These are phyloP conservation scores for Kodamaea sagamina DNA, from an alignment of 805 yeast genomes.

Conservation along the genomic window DNA sequence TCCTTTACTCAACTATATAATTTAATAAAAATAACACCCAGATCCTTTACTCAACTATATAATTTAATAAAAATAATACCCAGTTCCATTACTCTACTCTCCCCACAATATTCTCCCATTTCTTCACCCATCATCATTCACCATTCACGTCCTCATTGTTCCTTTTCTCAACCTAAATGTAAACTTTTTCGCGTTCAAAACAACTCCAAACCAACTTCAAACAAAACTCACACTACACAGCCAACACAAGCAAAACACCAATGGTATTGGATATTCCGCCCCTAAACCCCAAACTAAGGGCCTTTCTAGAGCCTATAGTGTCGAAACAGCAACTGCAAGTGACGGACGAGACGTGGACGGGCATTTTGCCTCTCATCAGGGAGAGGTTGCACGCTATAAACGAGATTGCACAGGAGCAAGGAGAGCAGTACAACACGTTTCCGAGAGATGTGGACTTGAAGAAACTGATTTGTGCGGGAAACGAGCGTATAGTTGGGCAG, in stretches of 20 bases:
- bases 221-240: background rate
- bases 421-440: slow-evolving; percentile 7
- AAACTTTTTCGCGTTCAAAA: slow-evolving; percentile 3
- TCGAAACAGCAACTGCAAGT: slow-evolving; percentile 1
- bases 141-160: no score
- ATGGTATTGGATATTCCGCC: slow-evolving; percentile 8
- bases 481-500: slow-evolving; percentile 37
- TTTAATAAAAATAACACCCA: no score
- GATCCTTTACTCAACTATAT: no score
- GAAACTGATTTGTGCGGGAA: slow-evolving; percentile 9
- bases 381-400: background rate
- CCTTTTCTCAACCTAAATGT: background rate
- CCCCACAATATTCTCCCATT: no score
- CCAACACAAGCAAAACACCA: background rate
- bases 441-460: slow-evolving; percentile 14
- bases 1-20: no score
- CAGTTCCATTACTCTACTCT: no score
- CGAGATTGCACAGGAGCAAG: slow-evolving; percentile 2
- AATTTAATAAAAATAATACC: no score
- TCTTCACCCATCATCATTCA: no score
- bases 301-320: slow-evolving; percentile 1
- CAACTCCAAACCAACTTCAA: background rate
- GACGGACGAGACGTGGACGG: background rate
- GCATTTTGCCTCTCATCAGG: background rate
- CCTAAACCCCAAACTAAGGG: background rate